Evolutionary conservation across 345 rosid species (phyloP), one percentile per base, ranked within the genome.

Genomic region (Murraya koenigii): DNA sequence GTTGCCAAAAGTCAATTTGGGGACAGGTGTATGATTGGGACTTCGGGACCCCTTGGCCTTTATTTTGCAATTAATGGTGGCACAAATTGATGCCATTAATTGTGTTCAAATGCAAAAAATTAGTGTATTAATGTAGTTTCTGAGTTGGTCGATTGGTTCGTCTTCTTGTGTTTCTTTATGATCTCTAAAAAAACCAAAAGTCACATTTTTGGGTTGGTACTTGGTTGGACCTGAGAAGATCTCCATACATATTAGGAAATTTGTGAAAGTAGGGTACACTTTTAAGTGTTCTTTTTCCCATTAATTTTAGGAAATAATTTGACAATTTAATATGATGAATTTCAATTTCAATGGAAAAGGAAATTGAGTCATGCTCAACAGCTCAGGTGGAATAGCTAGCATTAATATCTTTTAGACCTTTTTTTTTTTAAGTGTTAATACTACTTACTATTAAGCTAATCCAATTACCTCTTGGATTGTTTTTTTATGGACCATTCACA

Each of bases 141-240:
- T 36, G 52, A 73, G 66, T 60, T 39, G 67, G 76, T 73, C 10
- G 76, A 20, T 32, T 58, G 44, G 68, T 33, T 73, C 41, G 76
- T 73, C 76, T 60, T 39, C 76, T 73, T 39, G 68, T 60, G 19
- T 15, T 25, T 25, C 30, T 58, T 55, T 60, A 15, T 2, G 4
- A 55, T 33, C 32, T 22, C 3, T 13, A 44, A 44, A 44, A 14
- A 44, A 44, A 13, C 11, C 1, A 54, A 52, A 23, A 14, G 5
- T 8, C 23, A 38, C 52, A 8, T 25, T 38, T 38, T 60, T 13
- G 36, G 49, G 49, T 44, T 44, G 49, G 49, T 13, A 35, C 39
- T 44, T 8, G 47, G 36, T 33, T 71, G 63, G 20, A 33, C 30
- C 4, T 55, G 7, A 54, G 25, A 0, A 8, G 32, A 8, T 32